phyloP scores from a whole-genome alignment of 2,329 filamentous ascomycete species.

The Mycocentrospora acerina region DNA sequence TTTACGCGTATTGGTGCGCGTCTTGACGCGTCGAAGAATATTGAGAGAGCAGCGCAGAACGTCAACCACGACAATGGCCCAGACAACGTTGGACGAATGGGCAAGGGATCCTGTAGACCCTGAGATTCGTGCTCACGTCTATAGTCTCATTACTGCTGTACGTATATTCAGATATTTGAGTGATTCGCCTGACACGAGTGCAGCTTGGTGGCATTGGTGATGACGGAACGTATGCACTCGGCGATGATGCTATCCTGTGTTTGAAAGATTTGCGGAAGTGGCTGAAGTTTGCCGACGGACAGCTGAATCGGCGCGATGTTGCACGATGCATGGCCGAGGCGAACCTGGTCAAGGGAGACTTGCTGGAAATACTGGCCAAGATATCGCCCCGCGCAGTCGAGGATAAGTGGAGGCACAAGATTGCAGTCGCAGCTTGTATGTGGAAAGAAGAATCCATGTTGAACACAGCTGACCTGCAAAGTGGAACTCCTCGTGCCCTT shows the following conservation, averaged over 20 bases:
- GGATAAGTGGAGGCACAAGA: constrained; percentile 73
- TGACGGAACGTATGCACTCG: constrained; percentile 80
- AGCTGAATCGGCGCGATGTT: constrained; percentile 90
- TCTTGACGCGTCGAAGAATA: constrained; percentile 33
- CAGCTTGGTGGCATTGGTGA: constrained; percentile 86
- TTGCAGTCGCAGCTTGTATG: constrained; percentile 75
- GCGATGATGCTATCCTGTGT: constrained; percentile 89
- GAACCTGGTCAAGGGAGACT: constrained; percentile 85
- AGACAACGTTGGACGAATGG: constrained; percentile 48
- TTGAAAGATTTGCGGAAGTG: constrained; percentile 93
- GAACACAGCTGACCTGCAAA: constrained; percentile 30
- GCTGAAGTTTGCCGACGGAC: constrained; percentile 92
- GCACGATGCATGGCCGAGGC: constrained; percentile 89
- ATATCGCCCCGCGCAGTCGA: constrained; percentile 70
- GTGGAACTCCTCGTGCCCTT: constrained; percentile 88
- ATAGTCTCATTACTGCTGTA: constrained; percentile 90
- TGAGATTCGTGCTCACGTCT: constrained; percentile 89
- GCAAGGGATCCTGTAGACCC: constrained; percentile 67
- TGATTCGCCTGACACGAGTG: constrained; percentile 12
- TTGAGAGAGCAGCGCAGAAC: constrained; percentile 10
- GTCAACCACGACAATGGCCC: constrained; percentile 38
- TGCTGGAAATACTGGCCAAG: constrained; percentile 82
- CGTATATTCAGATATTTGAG: constrained; percentile 32
- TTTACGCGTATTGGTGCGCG: constrained; percentile 31
- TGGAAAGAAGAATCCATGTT: rapidly evolving